Conservation (phyloP, 257 asterid species). For the Forsythia viridissima region DNA sequence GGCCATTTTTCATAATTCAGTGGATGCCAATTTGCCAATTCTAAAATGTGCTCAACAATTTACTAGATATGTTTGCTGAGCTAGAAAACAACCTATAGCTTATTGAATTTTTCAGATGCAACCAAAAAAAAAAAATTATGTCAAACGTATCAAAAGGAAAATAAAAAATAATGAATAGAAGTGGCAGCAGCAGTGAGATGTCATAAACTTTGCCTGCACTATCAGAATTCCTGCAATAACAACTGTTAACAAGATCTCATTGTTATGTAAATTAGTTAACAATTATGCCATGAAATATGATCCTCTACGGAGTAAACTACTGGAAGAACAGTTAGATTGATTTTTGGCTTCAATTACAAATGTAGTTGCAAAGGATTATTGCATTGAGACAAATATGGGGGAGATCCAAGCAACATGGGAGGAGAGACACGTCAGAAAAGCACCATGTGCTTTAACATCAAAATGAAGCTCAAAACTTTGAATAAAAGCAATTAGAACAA, state of each 20-base stretch:
- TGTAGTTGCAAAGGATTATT: not conserved
- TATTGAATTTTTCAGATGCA: not conserved
- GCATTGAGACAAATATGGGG: not conserved
- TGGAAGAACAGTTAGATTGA: slow-evolving; percentile 17
- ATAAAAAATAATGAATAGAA: slow-evolving; percentile 9
- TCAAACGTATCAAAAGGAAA: not conserved
- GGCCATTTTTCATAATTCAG: not conserved
- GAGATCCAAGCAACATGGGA: slow-evolving; percentile 17
- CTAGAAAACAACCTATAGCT: not conserved
- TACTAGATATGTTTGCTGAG: not conserved
- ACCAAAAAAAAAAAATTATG: not conserved
- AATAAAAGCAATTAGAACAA: slow-evolving; percentile 18
- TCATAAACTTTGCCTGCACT: slow-evolving; percentile 36
- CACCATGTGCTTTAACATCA: slow-evolving; percentile 1
- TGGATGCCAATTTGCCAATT: not conserved
- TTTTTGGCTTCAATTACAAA: slow-evolving; percentile 15
- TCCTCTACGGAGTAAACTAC: slow-evolving; percentile 6
- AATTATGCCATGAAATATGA: slow-evolving; percentile 11
- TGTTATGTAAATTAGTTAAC: slow-evolving; percentile 36
- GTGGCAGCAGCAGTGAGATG: slow-evolving; percentile 31
- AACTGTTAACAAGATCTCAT: slow-evolving; percentile 35
- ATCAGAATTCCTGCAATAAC: slow-evolving; percentile 44
- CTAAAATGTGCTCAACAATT: not conserved
- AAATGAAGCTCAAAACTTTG: slow-evolving; percentile 15
- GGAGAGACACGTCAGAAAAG: slow-evolving; percentile 2